Percentiles rank a stretch among this genome's conserved stretches.
These are phyloP conservation scores for Suhomyces emberorum DNA, from an alignment of 805 yeast genomes.

Conservation along the genomic window DNA sequence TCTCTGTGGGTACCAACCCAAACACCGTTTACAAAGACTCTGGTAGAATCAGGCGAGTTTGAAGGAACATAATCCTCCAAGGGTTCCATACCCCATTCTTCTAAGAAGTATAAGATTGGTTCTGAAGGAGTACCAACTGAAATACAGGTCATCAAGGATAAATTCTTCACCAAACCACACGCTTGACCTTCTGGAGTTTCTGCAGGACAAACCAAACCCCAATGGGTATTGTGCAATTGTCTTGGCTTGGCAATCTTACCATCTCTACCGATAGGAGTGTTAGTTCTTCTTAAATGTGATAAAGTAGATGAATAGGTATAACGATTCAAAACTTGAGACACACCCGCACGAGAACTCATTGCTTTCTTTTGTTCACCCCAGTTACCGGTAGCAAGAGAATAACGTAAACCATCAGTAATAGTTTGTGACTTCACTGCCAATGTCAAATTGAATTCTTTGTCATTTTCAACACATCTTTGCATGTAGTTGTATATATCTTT, in stretches of 20 bases:
- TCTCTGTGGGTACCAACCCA: constrained; percentile 99
- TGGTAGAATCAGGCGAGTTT: constrained; percentile 83
- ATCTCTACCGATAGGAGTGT: constrained; percentile 98
- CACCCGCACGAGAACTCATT: constrained; percentile 98
- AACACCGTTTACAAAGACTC: constrained; percentile 96
- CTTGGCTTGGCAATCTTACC: constrained; percentile 99
- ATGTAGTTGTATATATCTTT: constrained; percentile 94
- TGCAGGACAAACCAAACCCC: constrained; percentile 99
- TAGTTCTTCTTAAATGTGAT: constrained; percentile 97
- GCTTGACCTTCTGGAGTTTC: constrained; percentile 99
- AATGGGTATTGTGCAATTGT: constrained; percentile 97
- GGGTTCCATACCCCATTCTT: constrained; percentile 99
- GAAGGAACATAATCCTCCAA: constrained; percentile 93
- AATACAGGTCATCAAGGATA: constrained; percentile 94
- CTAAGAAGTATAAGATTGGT: constrained; percentile 86
- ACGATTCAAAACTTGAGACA: constrained; percentile 95
- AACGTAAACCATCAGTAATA: constrained; percentile 94
- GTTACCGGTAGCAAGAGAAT: constrained; percentile 98
- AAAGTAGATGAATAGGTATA: constrained; percentile 98
- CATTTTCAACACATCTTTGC: constrained; percentile 98
- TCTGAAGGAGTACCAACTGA: constrained; percentile 98
- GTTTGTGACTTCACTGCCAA: constrained; percentile 97
- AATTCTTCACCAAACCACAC: constrained; percentile 96
- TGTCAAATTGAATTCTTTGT: constrained; percentile 93
- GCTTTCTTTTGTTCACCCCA: constrained; percentile 99